Evolutionary conservation across 352 stramenopile species (phyloP).

Genomic region (Peronospora destructor): DNA sequence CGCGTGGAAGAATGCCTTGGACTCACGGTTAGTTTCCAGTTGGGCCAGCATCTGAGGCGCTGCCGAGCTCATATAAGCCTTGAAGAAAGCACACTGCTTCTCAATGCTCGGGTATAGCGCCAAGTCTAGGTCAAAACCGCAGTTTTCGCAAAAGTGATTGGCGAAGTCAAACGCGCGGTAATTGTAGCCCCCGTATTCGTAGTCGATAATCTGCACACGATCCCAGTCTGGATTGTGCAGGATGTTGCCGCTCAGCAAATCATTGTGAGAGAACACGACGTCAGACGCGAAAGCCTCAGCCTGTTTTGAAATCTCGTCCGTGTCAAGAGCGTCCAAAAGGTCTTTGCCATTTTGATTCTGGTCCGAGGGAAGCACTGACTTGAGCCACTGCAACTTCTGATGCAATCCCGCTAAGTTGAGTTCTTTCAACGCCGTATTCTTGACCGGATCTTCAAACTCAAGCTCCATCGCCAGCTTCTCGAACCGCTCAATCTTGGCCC

Average conservation of each 20-base stretch:
- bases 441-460: slow-evolving; percentile 47
- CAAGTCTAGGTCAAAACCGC: slow-evolving; percentile 89
- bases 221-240: slow-evolving; percentile 68
- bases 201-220: slow-evolving; percentile 92
- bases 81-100: slow-evolving; percentile 83
- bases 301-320: slow-evolving; percentile 71
- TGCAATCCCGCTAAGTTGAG: slow-evolving; percentile 58
- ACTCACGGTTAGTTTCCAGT: slow-evolving; percentile 63
- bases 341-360: slow-evolving; percentile 59
- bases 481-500: slow-evolving; percentile 77
- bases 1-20: slow-evolving; percentile 78
- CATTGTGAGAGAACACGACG: slow-evolving; percentile 91
- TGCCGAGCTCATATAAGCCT: slow-evolving; percentile 72
- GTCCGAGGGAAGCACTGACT: slow-evolving; percentile 71
- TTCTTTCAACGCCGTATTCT: slow-evolving; percentile 46
- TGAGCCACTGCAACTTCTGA: slow-evolving; percentile 71
- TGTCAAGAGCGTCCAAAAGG: slow-evolving; percentile 41
- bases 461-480: slow-evolving; percentile 67
- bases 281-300: slow-evolving; percentile 71
- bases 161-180: slow-evolving; percentile 91
- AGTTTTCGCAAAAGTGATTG: slow-evolving; percentile 94
- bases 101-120: slow-evolving; percentile 73
- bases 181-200: slow-evolving; percentile 93
- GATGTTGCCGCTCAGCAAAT: slow-evolving; percentile 87
- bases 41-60: slow-evolving; percentile 52